A percentile compares a stretch with the other conserved stretches of the same genome.
phyloP scores from a whole-genome alignment of 192 early-diverging fungal genomes.

The Backusella luteola region DNA sequence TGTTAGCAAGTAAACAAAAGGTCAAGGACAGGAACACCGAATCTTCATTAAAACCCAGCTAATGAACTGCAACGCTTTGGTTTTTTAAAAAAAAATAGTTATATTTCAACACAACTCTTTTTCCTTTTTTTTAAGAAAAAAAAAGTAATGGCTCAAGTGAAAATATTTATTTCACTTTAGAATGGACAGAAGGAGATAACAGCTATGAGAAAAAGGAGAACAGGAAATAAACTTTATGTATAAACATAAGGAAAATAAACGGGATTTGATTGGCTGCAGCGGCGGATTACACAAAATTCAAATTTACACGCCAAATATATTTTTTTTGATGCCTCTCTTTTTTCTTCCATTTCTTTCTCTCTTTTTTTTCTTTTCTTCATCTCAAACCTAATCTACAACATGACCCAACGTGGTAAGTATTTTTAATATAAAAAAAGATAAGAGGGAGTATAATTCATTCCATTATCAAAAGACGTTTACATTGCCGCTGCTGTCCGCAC shows the following conservation, averaged over 20 bases:
- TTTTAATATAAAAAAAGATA: neutral
- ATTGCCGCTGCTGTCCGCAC: conserved; percentile 91
- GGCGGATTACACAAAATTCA: neutral
- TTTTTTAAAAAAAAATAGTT: neutral
- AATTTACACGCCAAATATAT: neutral
- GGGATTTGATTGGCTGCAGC: neutral
- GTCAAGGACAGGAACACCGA: conserved; percentile 9
- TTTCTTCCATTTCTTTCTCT: neutral
- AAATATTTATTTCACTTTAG: neutral
- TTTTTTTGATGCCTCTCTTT: neutral
- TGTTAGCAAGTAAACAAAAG: neutral
- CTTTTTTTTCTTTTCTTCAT: neutral
- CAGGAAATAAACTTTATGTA: conserved; percentile 3
- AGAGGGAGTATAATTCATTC: neutral
- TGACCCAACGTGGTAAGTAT: conserved; percentile 18
- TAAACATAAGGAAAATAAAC: neutral
- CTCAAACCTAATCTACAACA: conserved; percentile 7
- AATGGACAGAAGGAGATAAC: neutral
- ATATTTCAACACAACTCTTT: neutral
- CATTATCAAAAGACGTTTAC: conserved; percentile 63
- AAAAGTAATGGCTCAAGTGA: neutral
- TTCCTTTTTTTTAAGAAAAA: neutral
- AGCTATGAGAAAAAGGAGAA: conserved; percentile 3
- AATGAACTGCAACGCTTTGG: neutral
- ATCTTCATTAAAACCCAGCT: conserved; percentile 1